phyloP scores from a whole-genome alignment of 257 asterid genomes.

The Nicotiana sylvestris region DNA sequence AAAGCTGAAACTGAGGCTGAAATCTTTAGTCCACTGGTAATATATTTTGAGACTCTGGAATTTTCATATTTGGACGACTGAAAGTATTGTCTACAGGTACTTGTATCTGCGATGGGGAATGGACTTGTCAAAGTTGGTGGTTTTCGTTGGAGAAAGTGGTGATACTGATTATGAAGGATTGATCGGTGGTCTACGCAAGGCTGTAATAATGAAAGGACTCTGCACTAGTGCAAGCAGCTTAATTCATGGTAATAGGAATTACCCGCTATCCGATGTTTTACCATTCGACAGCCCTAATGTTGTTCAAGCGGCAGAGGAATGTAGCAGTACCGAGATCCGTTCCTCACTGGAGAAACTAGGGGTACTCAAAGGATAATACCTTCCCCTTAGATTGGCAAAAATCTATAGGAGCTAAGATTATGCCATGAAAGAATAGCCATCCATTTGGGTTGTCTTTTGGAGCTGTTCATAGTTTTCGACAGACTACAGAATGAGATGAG shows the following conservation, averaged over 20 bases:
- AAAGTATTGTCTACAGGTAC: slow-evolving; percentile 46
- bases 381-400: background rate
- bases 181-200: slow-evolving; percentile 87
- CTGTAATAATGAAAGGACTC: slow-evolving; percentile 74
- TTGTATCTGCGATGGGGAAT: slow-evolving; percentile 93
- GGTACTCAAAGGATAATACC: slow-evolving; percentile 36
- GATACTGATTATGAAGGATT: slow-evolving; percentile 95
- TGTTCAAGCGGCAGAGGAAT: slow-evolving; percentile 42
- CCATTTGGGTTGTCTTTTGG: slow-evolving; percentile 10
- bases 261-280: slow-evolving; percentile 76
- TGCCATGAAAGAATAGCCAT: slow-evolving; percentile 7
- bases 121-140: slow-evolving; percentile 84
- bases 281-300: slow-evolving; percentile 64
- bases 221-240: slow-evolving; percentile 53
- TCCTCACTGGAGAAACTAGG: slow-evolving; percentile 43
- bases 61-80: background rate
- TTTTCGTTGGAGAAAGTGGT: slow-evolving; percentile 94
- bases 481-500: background rate
- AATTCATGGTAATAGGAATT: slow-evolving; percentile 63
- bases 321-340: slow-evolving; percentile 47
- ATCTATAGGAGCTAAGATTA: background rate
- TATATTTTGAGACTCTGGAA: background rate
- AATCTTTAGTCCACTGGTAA: background rate
- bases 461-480: background rate
- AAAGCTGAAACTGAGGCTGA: background rate